Percentiles rank a stretch among this genome's conserved stretches.
Conservation (phyloP, 805 yeast genomes). For the Saturnispora besseyi region DNA sequence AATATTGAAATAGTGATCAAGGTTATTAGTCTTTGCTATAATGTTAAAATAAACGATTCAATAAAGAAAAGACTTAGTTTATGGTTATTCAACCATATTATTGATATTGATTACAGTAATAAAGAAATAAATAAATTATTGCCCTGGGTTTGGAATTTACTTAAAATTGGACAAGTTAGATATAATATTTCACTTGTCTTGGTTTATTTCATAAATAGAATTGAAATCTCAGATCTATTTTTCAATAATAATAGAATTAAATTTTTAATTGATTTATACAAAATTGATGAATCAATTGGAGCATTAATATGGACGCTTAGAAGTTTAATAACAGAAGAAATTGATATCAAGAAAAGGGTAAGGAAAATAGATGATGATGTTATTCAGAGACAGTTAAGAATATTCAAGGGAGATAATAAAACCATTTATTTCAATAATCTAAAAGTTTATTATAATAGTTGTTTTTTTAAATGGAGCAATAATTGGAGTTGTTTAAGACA, state of each 20-base stretch:
- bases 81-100: slow-evolving; percentile 1
- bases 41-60: neutral
- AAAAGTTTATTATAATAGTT: neutral
- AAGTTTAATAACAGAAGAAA: neutral
- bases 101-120: neutral
- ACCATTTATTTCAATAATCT: neutral
- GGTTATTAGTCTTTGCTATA: neutral
- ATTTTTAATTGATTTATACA: neutral
- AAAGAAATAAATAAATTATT: neutral
- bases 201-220: neutral
- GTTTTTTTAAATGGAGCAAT: neutral
- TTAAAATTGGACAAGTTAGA: slow-evolving; percentile 1
- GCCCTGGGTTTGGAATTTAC: slow-evolving; percentile 5
- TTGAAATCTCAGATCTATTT: neutral
- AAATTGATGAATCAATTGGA: neutral
- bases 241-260: neutral
- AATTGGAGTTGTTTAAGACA: neutral
- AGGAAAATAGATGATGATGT: neutral
- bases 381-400: neutral
- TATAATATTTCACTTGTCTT: neutral
- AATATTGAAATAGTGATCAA: neutral
- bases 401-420: neutral
- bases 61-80: neutral
- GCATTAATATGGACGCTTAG: slow-evolving; percentile 3
- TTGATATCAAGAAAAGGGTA: neutral